Percentiles rank a stretch among this genome's conserved stretches.
These are phyloP conservation scores for Cryptococcus sp. DNA, from an alignment of 1,284 basidiomycete genomes.

Conservation along the genomic window DNA sequence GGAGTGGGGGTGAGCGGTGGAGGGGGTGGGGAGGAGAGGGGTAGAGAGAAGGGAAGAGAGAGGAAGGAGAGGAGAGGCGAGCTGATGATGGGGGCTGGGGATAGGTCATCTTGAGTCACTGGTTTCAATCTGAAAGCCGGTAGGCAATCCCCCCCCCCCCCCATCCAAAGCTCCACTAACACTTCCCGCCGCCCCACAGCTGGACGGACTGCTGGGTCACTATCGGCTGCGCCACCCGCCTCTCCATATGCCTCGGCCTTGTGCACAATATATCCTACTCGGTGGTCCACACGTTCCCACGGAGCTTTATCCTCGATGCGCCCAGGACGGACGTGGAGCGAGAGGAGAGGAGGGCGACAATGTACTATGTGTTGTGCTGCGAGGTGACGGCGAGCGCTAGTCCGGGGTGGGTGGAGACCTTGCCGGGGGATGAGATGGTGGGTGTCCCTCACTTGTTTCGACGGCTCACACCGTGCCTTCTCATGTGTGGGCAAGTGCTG, in stretches of 20 bases:
- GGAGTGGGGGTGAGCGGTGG: background rate
- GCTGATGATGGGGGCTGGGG: background rate
- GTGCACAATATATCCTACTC: constrained; percentile 11
- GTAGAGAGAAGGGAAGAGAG: too few species aligned
- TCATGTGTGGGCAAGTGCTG: background rate
- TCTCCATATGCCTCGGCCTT: constrained; percentile 34
- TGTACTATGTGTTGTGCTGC: constrained; percentile 22
- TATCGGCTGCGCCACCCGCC: constrained; percentile 19
- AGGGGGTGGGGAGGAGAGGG: too few species aligned
- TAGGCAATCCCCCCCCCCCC: background rate
- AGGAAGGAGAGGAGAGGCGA: background rate
- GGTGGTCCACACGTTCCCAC: background rate
- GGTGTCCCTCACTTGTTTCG: constrained; percentile 12
- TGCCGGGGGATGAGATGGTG: constrained; percentile 37
- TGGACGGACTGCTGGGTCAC: constrained; percentile 43
- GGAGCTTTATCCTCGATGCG: constrained; percentile 21
- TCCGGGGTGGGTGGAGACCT: constrained; percentile 31
- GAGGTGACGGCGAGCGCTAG: constrained; percentile 21
- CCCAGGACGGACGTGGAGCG: constrained; percentile 31
- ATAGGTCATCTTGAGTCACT: constrained; percentile 20
- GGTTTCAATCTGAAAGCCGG: constrained; percentile 25
- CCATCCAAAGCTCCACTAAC: background rate
- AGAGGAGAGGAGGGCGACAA: constrained; percentile 33
- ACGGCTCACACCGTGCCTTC: too few species aligned
- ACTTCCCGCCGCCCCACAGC: constrained; percentile 7